Conservation (phyloP, 768 basidiomycete genomes). For the Pulveroboletus sp. region DNA sequence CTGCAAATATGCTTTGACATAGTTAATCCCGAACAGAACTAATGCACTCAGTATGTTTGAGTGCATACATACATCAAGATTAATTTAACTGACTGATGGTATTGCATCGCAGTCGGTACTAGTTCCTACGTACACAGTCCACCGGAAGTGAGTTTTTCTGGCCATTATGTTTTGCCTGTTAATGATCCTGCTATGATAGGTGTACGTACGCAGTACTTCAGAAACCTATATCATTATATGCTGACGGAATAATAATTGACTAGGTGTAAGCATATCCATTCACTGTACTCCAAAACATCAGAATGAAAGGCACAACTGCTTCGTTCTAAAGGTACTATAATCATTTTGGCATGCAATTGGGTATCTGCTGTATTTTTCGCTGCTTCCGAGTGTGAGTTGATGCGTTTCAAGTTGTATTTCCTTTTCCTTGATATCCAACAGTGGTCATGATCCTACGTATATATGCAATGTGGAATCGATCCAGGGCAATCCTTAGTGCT, state of each 20-base stretch:
- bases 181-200: background rate
- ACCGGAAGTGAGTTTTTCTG: background rate
- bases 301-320: background rate
- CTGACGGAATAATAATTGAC: background rate
- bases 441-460: constrained; percentile 12
- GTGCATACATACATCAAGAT: background rate
- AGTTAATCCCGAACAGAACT: background rate
- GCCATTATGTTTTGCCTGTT: no score
- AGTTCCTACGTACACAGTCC: background rate
- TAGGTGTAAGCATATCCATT: constrained; percentile 3
- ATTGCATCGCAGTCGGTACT: background rate
- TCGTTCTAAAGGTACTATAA: background rate
- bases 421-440: background rate
- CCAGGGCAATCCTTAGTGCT: background rate
- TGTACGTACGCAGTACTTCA: background rate
- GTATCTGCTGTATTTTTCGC: no score
- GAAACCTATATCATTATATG: background rate
- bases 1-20: background rate
- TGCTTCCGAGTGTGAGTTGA: constrained; percentile 5
- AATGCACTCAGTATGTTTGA: background rate
- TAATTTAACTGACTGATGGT: background rate
- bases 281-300: background rate
- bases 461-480: constrained; percentile 1
- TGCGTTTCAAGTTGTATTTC: no score
- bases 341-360: background rate